Conservation (phyloP, 2,329 filamentous ascomycete species). For the Dactylonectria macrodidyma region DNA sequence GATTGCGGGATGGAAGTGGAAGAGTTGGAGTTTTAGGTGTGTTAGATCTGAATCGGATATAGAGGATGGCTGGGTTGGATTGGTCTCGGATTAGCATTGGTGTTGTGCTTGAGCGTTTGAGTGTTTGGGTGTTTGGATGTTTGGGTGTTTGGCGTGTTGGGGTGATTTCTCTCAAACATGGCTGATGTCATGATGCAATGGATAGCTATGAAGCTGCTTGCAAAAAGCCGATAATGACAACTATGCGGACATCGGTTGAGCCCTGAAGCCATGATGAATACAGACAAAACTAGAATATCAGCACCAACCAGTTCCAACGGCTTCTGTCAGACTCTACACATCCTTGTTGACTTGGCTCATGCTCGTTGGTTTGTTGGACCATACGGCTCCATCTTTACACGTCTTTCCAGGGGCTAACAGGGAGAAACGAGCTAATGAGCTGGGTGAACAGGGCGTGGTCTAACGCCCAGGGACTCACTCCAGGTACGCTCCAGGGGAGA, state of each 20-base stretch:
- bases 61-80: slow-evolving; percentile 1
- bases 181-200: background rate
- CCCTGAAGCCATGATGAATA: background rate
- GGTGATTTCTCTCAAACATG: background rate
- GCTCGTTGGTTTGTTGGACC: slow-evolving; percentile 22
- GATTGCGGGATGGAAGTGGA: slow-evolving; percentile 86
- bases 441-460: no score
- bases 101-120: background rate
- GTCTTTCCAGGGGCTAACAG: slow-evolving; percentile 6
- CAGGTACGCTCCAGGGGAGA: slow-evolving; percentile 3
- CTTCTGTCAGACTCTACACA: background rate
- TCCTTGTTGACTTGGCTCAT: slow-evolving; percentile 19
- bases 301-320: background rate
- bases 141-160: background rate
- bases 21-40: slow-evolving; percentile 74
- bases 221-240: background rate
- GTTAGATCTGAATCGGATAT: background rate
- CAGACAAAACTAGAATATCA: no score
- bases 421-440: background rate
- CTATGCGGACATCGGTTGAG: background rate
- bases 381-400: slow-evolving; percentile 10
- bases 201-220: background rate
- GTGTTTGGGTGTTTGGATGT: background rate
- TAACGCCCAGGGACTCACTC: no score
- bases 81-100: background rate